Percentiles rank a stretch among this genome's conserved stretches.
Conservation (phyloP, 805 yeast genomes). For the Kuraishia molischiana region DNA sequence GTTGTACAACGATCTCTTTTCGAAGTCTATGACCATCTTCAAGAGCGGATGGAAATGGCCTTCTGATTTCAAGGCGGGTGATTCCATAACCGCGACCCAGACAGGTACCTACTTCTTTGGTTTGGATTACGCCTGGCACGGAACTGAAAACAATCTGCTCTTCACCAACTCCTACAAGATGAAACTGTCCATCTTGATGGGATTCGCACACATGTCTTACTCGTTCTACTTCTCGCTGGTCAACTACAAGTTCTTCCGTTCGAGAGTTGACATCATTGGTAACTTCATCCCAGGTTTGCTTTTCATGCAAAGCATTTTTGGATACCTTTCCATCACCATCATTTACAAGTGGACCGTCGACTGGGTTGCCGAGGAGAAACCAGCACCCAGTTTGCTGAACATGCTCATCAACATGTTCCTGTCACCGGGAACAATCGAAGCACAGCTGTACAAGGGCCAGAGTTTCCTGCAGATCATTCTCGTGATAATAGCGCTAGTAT, state of each 20-base stretch:
- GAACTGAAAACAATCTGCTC: slow-evolving; percentile 82
- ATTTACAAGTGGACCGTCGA: slow-evolving; percentile 92
- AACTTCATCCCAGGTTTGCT: slow-evolving; percentile 90
- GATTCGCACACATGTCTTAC: slow-evolving; percentile 90
- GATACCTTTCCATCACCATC: slow-evolving; percentile 78
- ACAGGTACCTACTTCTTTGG: slow-evolving; percentile 76
- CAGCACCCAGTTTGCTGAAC: slow-evolving; percentile 89
- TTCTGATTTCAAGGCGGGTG: slow-evolving; percentile 56
- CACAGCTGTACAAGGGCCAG: slow-evolving; percentile 74
- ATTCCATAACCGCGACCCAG: slow-evolving; percentile 54
- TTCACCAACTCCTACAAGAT: slow-evolving; percentile 95
- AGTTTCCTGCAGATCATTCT: slow-evolving; percentile 62
- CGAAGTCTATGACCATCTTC: slow-evolving; percentile 83
- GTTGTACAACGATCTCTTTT: slow-evolving; percentile 87
- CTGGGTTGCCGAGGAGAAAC: slow-evolving; percentile 69
- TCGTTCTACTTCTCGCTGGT: slow-evolving; percentile 78
- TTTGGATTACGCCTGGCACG: slow-evolving; percentile 94
- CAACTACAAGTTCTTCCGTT: slow-evolving; percentile 61
- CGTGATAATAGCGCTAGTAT: slow-evolving; percentile 65
- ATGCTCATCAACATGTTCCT: slow-evolving; percentile 95
- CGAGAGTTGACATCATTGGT: slow-evolving; percentile 75
- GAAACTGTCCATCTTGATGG: slow-evolving; percentile 93
- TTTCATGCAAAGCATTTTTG: slow-evolving; percentile 95
- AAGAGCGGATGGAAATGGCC: slow-evolving; percentile 95
- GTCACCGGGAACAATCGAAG: slow-evolving; percentile 83